Base-by-base conservation (phyloP, 441 rosid species). In the Adansonia gregorii region DNA sequence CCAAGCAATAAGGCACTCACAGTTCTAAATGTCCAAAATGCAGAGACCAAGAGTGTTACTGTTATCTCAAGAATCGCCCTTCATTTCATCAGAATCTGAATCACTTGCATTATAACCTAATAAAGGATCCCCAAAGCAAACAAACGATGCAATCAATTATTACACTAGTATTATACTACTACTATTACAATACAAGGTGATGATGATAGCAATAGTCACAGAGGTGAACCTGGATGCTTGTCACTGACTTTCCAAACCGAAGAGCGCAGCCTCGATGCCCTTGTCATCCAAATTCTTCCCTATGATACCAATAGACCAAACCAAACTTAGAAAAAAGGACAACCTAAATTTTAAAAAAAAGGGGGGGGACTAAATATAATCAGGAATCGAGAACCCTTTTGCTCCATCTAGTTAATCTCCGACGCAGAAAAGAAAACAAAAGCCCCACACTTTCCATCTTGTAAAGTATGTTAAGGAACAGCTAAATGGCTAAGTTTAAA, bases 241-340 rank as follows among this genome's bases (percentile, higher is more conserved):
- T 93, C 86, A 35, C 88, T 87, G 78, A 95, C 94, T 86, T 88
- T 92, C 97, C 96, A 93, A 71, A 90, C 96, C 12, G 97, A 92
- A 77, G 94, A 86, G 27, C 99, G 87, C 64, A 80, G 59, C 84
- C 88, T 91, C 51, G 99, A 90, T 27, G 97, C 97, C 86, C 87
- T 93, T 35, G 94, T 86, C 81, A 95, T 93, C 99, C 99, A 95
- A 76, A 88, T n/a, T 77, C 86, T 89, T 79, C 98, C 99, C 99
- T 95, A 78, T 7, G 78, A 61, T 52, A 11, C 14, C 74, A 79
- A 75, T 39, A 72, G 19, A 27, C 45, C 69, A 67, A 52, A 6
- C 22, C 52, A 77, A 35, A 60, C 14, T 9, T 52, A 69, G 14
- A 19, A 49, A 24, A 46, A 67, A 60, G 3, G 66, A 15, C 48